phyloP scores from a whole-genome alignment of 805 yeast genomes.

The Saturnispora kantuleensis region DNA sequence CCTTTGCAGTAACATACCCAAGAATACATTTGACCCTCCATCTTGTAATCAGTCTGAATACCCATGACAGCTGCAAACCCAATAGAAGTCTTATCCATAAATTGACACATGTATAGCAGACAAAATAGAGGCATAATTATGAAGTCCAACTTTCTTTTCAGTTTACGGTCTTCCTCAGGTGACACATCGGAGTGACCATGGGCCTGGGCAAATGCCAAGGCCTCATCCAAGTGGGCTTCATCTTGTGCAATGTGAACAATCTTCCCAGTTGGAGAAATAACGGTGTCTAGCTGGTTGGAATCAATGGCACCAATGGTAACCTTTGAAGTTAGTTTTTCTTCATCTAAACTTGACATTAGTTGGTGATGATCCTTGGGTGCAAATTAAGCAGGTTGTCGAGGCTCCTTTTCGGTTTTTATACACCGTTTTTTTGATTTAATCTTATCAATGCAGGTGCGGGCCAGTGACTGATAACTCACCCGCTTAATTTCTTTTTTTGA shows the following conservation, averaged over 20 bases:
- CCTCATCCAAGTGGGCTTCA: constrained; percentile 11
- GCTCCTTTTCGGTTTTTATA: too few species aligned
- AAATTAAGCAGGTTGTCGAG: too few species aligned
- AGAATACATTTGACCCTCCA: constrained; percentile 24
- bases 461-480: too few species aligned
- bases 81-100: constrained; percentile 33
- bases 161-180: constrained; percentile 1
- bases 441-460: too few species aligned
- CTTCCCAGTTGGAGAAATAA: constrained; percentile 11
- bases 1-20: constrained; percentile 8
- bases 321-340: constrained; percentile 3
- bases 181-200: constrained; percentile 10
- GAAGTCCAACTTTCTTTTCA: constrained; percentile 28
- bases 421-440: too few species aligned
- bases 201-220: constrained; percentile 8
- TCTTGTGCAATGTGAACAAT: constrained; percentile 12
- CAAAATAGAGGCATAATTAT: constrained; percentile 30
- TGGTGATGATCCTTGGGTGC: neutral
- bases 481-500: neutral
- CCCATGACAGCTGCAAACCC: constrained; percentile 29
- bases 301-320: constrained; percentile 5
- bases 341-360: constrained; percentile 3
- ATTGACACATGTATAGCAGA: constrained; percentile 28
- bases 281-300: constrained; percentile 7
- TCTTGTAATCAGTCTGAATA: constrained; percentile 14